Evolutionary conservation across 345 rosid genomes (phyloP).

Genomic region (Hibiscus mutabilis): DNA sequence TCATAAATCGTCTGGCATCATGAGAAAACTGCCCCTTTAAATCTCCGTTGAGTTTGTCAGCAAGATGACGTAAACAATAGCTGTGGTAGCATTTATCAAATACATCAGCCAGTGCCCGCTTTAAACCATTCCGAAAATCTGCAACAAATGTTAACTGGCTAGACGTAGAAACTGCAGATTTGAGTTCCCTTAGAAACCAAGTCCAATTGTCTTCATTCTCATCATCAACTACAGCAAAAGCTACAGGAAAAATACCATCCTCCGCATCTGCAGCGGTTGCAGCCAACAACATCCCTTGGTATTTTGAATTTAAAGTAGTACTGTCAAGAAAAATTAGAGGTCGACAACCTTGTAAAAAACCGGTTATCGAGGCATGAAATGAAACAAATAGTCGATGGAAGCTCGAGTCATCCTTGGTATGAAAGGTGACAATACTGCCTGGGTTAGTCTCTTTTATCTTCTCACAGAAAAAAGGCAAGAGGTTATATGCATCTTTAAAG

Average conservation of each 20-base stretch:
- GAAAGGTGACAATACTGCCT: slow-evolving; percentile 66
- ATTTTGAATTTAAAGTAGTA: slow-evolving; percentile 62
- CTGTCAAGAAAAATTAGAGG: slow-evolving; percentile 85
- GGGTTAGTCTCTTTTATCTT: slow-evolving; percentile 92
- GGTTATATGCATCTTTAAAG: slow-evolving; percentile 75
- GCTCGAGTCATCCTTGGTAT: slow-evolving; percentile 83
- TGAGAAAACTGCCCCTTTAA: slow-evolving; percentile 84
- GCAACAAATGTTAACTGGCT: slow-evolving; percentile 72
- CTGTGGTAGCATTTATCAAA: slow-evolving; percentile 70
- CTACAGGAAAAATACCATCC: slow-evolving; percentile 76
- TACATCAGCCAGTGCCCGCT: slow-evolving; percentile 53
- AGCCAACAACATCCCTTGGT: slow-evolving; percentile 67
- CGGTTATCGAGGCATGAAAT: slow-evolving; percentile 72
- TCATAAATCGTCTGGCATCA: slow-evolving; percentile 82
- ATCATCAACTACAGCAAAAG: slow-evolving; percentile 72
- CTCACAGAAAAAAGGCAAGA: slow-evolving; percentile 73
- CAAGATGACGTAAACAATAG: slow-evolving; percentile 73
- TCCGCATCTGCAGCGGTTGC: slow-evolving; percentile 77
- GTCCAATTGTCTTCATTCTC: slow-evolving; percentile 85
- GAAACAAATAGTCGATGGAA: slow-evolving; percentile 84
- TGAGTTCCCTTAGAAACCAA: slow-evolving; percentile 79
- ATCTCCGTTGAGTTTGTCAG: slow-evolving; percentile 66
- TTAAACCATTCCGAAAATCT: slow-evolving; percentile 67
- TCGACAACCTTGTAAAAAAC: slow-evolving; percentile 82
- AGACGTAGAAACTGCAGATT: slow-evolving; percentile 44